Evolutionary conservation across 2,329 filamentous ascomycete species (phyloP), one percentile per base, ranked within the genome.

Genomic region (Amylocarpus encephaloides): DNA sequence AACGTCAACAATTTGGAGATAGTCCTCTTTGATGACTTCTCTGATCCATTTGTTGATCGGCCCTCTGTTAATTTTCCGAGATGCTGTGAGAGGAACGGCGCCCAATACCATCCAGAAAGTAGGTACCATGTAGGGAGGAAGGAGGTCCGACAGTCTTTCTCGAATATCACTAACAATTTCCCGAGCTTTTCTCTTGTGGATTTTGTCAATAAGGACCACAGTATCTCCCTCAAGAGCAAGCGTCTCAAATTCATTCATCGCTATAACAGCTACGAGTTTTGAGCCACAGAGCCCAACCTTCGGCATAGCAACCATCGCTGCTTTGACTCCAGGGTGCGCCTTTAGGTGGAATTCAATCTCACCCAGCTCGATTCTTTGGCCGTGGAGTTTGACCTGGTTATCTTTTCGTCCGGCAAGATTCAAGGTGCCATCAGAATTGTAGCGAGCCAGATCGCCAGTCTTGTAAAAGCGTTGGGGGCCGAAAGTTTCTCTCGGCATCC

Each of bases 351-450:
- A 18, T 15, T 49, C 47, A 19, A 49, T 26, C 19, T 49, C 47
- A 12, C 40, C 40, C 2, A 49, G 40, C 19, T 51, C 49, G 2
- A 51, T 18, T 43, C 49, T 29, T 19, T 51, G 49, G 11, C 49
- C 49, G 34, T 43, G 49, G 15, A 51, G 6, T 18, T 51, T 51
- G 16, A 47, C 22, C 33, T 51, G 49, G 12, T 26, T 47, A 32
- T 51, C 49, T 18, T 47, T 51, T 16, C 49, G 43, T 12, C 35
- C 35, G 10, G 34, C 65, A 62, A 83, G 83, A 30, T 11, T 35
- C 16, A 52, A 13, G 6, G 26, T 39, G 19, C 51, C 47, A n/a
- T 51, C 49, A 2, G 11, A 22, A 39, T 39, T 43, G 15, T 47
- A 38, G 2, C 36, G 22, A 11, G 48, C 49, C 15, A 51, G 22